Base-by-base conservation (phyloP, 306 rosid genomes). In the Cicer cuneatum region DNA sequence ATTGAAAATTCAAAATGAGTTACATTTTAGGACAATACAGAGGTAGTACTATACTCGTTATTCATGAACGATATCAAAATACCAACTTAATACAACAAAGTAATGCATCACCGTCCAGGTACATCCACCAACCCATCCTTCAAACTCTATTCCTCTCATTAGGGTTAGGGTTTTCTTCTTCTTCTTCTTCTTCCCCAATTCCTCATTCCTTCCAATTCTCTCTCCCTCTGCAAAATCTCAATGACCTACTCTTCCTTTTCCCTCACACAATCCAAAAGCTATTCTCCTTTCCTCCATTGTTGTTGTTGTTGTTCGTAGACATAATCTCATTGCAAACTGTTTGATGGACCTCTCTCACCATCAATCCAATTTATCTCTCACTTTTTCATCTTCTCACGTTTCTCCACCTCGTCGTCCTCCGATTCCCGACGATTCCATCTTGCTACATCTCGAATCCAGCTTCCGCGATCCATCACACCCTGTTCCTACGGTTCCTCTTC, bases 391-490 rank as follows among this genome's bases (percentile, higher is more conserved):
- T 0, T 79, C 90, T 6, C 96, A 85, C 71, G 83, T 80, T 9
- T 88, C 93, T 2, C 74, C 97, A n/a, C 88, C 91, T 10, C 89
- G 48, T 69, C 88, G 85, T 1, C 40, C 84, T 10, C 87, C 69
- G 10, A 74, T 87, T 18, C 71, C 89, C 46, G 96, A 90, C 47
- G 96, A 90, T 18, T 84, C 93, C 14, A 81, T 90, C n/a, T 52
- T 81, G 14, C 88, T 90, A 8, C 96, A 88, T 78, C 84, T 90
- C 2, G 96, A 90, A 63, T 80, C 93, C 10, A 82, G 81, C 82
- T 78, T 78, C 12, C 92, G 87, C 12, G 89, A 89, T 39, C 73
- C 87, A 5, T 15, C 81, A n/a, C 80, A 83, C 42, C 72, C 93
- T 0, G 41, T 76, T 10, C 67, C 89, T n/a, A 83, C 92, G 9